Evolutionary conservation across 306 rosid genomes (phyloP), one percentile per base, ranked within the genome.

Genomic region (Prinsepia uniflora): DNA sequence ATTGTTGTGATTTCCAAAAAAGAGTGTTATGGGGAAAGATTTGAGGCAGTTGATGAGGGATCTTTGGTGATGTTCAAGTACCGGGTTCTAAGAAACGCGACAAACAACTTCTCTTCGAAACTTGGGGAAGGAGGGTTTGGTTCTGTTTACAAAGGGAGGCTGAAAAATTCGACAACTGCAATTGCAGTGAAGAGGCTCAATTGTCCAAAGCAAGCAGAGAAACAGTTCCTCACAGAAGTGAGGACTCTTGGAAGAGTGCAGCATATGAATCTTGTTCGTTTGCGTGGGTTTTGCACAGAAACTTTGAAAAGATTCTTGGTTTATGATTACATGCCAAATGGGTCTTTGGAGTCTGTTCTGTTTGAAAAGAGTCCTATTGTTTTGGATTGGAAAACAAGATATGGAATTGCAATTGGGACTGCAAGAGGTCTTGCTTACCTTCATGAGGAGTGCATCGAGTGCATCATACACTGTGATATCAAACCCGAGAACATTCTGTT

Each of bases 401-500:
- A 79, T 71, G 65, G 74, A 17, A 81, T 81, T 73, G 81, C 82
- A 43, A 41, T 79, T 70, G 81, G 80, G 14, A 77, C 61, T 11
- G 84, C 86, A 4, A 76, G 68, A 72, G 86, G 86, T 41, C 70
- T 85, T 52, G 64, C 81, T 54, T 83, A 86, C 48, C 73, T 86
- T 30, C 86, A 79, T 5, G 76, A 81, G 57, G 65, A 79, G 43
- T 83, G 86, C 60, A 74, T 81, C 62, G 82, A 83, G 9, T 86
- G 90, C 76, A 81, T 76, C 48, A 79, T 76, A 17, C 82, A 79
- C 52, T 81, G 81, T 55, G 87, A 85, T 48, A 82, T 85, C 74
- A 85, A 85, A 76, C 86, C 85, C 7, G 86, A 80, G 18, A 85
- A 85, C 61, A 77, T 82, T 62, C 75, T 85, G 63, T 72, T 85